Evolutionary conservation across 805 yeast species (phyloP), one percentile per base, ranked within the genome.

Genomic region (Lipomyces mesembrius): DNA sequence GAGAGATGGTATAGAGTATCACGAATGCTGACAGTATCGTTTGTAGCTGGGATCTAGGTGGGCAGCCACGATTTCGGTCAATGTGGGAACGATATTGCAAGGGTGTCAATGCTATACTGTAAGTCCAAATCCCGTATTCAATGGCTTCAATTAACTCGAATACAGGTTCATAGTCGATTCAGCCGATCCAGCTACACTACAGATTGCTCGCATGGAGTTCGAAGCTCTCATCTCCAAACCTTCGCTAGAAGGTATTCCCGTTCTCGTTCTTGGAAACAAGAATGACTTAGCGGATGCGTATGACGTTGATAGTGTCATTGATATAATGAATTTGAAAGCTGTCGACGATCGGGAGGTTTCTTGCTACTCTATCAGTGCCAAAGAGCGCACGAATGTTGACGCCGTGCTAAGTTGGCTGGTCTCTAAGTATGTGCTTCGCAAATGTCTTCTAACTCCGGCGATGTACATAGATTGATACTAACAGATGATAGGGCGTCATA

Each of bases 71-170:
- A 46, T 78, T 78, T 69, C 62, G 80, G 59, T 72, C 78, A 35
- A 77, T 78, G 80, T 78, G 80, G 80, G 80, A 78, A 58, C 72
- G 80, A 25, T 78, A 78, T 63, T 78, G 81, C 65, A 72, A 76
- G 59, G 80, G 79, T 11, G 79, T 76, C 60, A 73, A 72, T 60
- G 79, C 79, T 14, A 77, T 78, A 49, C 72, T 77, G 73, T 73
- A 65, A 55, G 75, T 70, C 14, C 34, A 7, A 9, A n/a, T 34
- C 11, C 17, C 7, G 55, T 9, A 27, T 32, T 17, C 20, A 39
- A 54, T 55, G 56, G 17, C 46, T 46, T 14, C 14, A 11, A 22
- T 20, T 20, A 12, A 37, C 46, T 46, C 29, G 43, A 8, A 27
- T 25, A 9, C 57, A 74, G 75, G 53, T 78, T 78, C 66, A 76